Evolutionary conservation across 2,329 filamentous ascomycete genomes (phyloP).

Genomic region (Beauveria pseudobassiana): DNA sequence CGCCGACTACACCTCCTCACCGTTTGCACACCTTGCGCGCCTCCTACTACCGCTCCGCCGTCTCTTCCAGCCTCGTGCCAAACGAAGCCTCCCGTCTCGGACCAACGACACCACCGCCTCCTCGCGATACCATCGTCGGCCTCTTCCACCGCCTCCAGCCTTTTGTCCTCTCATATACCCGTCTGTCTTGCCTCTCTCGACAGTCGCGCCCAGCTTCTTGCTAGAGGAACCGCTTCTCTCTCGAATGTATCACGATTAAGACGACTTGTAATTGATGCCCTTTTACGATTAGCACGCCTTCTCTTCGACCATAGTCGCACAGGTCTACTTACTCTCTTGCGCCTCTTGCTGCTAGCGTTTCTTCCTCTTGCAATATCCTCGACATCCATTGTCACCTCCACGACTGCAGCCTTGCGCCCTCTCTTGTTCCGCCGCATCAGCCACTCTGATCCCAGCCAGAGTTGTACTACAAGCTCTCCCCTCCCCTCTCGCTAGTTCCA

Average conservation of each 20-base stretch:
- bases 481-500: background rate
- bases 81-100: background rate
- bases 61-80: background rate
- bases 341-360: slow-evolving; percentile 3
- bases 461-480: background rate
- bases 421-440: background rate
- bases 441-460: slow-evolving; percentile 7
- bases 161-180: background rate
- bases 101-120: background rate
- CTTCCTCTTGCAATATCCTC: background rate
- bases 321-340: slow-evolving; percentile 1
- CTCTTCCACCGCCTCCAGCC: background rate
- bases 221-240: background rate
- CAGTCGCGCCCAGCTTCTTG: background rate
- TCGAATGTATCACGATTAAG: slow-evolving; percentile 18
- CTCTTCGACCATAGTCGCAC: slow-evolving; percentile 1
- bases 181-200: background rate
- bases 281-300: slow-evolving; percentile 22
- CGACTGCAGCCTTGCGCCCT: background rate
- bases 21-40: background rate
- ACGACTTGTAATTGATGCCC: slow-evolving; percentile 20
- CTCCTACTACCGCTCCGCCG: background rate
- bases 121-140: background rate
- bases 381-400: background rate
- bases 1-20: background rate